These are phyloP conservation scores for Anacardium occidentale DNA, from an alignment of 345 rosid genomes.

Conservation along the genomic window DNA sequence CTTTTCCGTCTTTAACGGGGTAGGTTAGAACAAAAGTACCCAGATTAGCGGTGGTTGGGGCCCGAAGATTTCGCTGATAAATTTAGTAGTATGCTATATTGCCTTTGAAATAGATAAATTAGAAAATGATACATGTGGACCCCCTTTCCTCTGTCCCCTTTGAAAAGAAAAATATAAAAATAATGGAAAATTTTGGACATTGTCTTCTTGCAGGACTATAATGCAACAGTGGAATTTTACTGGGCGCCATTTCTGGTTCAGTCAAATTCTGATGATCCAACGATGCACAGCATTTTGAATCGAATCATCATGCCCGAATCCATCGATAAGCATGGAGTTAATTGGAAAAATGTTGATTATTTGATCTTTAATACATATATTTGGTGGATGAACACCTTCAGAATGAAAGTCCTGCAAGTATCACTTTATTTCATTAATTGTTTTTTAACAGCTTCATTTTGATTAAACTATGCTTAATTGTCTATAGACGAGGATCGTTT, in stretches of 20 bases:
- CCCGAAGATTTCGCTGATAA: neutral
- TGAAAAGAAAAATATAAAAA: too few relatives aligned
- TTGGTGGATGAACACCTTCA: slow-evolving; percentile 95
- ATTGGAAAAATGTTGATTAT: slow-evolving; percentile 83
- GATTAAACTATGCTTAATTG: neutral
- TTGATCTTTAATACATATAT: slow-evolving; percentile 87
- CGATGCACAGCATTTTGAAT: slow-evolving; percentile 62
- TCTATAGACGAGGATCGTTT: slow-evolving; percentile 75
- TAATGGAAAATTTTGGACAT: neutral
- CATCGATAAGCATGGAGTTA: slow-evolving; percentile 68
- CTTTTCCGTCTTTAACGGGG: neutral
- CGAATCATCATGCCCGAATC: slow-evolving; percentile 88
- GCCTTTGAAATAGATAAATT: neutral
- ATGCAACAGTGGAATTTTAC: slow-evolving; percentile 91
- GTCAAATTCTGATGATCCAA: slow-evolving; percentile 91
- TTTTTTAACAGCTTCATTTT: neutral
- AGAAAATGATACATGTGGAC: neutral
- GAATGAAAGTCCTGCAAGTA: slow-evolving; percentile 80
- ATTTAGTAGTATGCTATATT: too few relatives aligned
- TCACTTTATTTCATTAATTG: too few relatives aligned
- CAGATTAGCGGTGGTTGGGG: neutral
- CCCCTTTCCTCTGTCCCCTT: neutral
- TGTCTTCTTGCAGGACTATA: slow-evolving; percentile 56
- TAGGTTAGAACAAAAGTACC: neutral
- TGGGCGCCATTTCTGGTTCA: slow-evolving; percentile 97